These are phyloP conservation scores for Cryptococcus neoformans DNA, from an alignment of 1,284 basidiomycete genomes.

Conservation along the genomic window DNA sequence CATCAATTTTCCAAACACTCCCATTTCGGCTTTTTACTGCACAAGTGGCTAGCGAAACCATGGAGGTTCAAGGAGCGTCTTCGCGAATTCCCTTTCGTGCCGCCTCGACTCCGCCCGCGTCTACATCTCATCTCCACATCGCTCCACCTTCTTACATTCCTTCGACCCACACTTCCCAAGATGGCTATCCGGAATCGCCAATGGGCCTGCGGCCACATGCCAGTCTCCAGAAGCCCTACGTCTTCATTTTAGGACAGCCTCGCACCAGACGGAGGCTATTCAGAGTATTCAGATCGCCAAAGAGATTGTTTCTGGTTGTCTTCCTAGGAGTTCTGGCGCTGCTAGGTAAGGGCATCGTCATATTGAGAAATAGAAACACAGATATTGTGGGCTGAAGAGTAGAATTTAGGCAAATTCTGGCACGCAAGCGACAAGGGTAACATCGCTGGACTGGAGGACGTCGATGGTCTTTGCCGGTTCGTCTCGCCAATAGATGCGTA, in stretches of 20 bases:
- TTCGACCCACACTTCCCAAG: neutral
- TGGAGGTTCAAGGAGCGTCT: neutral
- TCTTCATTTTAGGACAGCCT: slow-evolving; percentile 7
- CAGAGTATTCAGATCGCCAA: slow-evolving; percentile 14
- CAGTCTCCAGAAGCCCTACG: slow-evolving; percentile 1
- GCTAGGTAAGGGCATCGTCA: neutral
- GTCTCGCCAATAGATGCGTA: slow-evolving; percentile 43
- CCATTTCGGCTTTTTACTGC: too few relatives aligned
- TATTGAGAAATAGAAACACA: neutral
- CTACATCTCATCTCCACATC: neutral
- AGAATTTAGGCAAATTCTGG: neutral
- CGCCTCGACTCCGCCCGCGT: slow-evolving; percentile 17
- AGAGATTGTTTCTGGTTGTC: slow-evolving; percentile 6
- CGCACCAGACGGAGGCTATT: slow-evolving; percentile 8
- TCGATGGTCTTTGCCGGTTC: slow-evolving; percentile 31
- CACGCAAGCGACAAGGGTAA: too few relatives aligned
- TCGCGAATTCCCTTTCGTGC: slow-evolving; percentile 17
- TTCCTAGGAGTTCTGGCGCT: neutral
- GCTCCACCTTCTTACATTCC: neutral
- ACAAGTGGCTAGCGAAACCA: neutral
- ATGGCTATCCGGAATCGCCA: slow-evolving; percentile 22
- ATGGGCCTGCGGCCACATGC: neutral
- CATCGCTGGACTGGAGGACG: neutral
- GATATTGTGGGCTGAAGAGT: neutral
- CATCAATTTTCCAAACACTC: too few relatives aligned